phyloP scores from a whole-genome alignment of 148 eudicot species.

The Fagopyrum homotropicum region DNA sequence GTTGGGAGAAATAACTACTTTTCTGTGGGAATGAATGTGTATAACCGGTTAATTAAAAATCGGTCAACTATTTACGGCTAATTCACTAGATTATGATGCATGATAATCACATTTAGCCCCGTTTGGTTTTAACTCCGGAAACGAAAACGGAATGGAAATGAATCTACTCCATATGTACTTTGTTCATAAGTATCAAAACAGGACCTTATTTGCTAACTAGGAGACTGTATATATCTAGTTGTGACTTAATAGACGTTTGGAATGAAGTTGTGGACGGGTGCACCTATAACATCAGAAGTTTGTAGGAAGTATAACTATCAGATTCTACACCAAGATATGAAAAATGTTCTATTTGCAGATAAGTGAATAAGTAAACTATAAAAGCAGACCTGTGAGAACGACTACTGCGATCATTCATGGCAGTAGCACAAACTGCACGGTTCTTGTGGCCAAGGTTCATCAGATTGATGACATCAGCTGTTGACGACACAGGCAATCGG shows the following conservation, averaged over 20 bases:
- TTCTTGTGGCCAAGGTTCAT: constrained; percentile 87
- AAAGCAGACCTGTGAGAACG: constrained; percentile 83
- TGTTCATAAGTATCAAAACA: too few relatives aligned
- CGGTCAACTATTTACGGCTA: too few relatives aligned
- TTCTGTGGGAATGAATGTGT: too few relatives aligned
- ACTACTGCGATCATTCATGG: constrained; percentile 94
- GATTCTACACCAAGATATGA: background rate
- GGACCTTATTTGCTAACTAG: background rate
- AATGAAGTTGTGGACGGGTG: too few relatives aligned
- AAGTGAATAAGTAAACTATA: background rate
- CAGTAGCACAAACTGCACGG: constrained; percentile 78
- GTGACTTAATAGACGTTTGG: too few relatives aligned
- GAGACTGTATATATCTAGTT: background rate
- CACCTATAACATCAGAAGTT: background rate
- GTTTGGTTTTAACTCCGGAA: too few relatives aligned
- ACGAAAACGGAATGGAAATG: too few relatives aligned
- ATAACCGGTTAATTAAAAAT: too few relatives aligned
- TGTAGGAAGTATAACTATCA: background rate
- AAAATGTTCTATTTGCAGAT: background rate
- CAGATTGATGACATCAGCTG: constrained; percentile 63
- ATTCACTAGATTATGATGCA: too few relatives aligned
- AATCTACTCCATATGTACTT: too few relatives aligned
- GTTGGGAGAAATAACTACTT: too few relatives aligned
- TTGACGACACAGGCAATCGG: constrained; percentile 71
- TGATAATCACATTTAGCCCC: too few relatives aligned